A percentile compares a stretch with the other conserved stretches of the same genome.
These are phyloP conservation scores for Neonectria neomacrospora DNA, from an alignment of 2,329 filamentous ascomycete genomes.

Conservation along the genomic window DNA sequence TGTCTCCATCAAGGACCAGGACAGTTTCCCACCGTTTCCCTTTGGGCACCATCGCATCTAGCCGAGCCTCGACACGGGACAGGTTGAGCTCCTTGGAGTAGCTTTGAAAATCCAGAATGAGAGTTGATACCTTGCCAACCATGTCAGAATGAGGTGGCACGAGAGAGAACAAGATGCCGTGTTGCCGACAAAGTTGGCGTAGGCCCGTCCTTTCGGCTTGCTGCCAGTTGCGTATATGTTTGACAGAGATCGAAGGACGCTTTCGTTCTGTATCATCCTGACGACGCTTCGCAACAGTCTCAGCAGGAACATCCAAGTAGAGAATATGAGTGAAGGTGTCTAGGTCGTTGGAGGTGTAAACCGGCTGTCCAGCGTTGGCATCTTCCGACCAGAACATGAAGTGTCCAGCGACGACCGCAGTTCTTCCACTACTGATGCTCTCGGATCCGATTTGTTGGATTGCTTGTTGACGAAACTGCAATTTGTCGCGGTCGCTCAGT, in stretches of 20 bases:
- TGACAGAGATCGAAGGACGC: constrained; percentile 48
- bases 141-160: constrained; percentile 44
- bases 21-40: not conserved
- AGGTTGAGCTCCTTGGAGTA: constrained; percentile 36
- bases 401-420: constrained; percentile 65
- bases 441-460: constrained; percentile 57
- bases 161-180: constrained; percentile 60
- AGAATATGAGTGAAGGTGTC: constrained; percentile 66
- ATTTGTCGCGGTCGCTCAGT: constrained; percentile 51
- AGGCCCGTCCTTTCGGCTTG: constrained; percentile 56
- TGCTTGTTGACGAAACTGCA: constrained; percentile 54
- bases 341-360: constrained; percentile 59
- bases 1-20: not conserved
- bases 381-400: constrained; percentile 63
- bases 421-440: constrained; percentile 47
- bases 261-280: constrained; percentile 49
- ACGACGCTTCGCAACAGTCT: constrained; percentile 52
- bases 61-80: not conserved
- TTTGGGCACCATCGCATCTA: not conserved
- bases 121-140: not conserved
- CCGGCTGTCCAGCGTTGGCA: constrained; percentile 44
- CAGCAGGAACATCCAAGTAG: constrained; percentile 59
- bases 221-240: constrained; percentile 60
- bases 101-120: constrained; percentile 28
- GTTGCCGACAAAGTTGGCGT: constrained; percentile 54